Conservation (phyloP, 805 yeast genomes). For the Clavispora santaluciae region DNA sequence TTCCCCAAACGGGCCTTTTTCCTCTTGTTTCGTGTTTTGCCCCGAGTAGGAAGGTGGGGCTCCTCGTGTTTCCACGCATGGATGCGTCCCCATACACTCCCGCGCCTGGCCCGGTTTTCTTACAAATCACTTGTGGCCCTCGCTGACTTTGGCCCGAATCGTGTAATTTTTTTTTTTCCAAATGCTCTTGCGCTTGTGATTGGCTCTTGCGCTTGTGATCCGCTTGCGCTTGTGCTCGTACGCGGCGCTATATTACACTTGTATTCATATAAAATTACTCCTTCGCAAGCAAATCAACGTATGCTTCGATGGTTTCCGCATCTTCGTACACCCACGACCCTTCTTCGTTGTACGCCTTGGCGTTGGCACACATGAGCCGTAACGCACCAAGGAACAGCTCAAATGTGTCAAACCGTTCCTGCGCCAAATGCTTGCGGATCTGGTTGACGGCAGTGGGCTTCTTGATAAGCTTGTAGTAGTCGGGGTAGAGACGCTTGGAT, state of each 20-base stretch:
- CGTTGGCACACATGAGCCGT: conserved; percentile 64
- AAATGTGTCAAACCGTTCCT: conserved; percentile 30
- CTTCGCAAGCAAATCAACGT: conserved; percentile 4
- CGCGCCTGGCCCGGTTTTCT: no score
- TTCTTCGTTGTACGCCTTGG: conserved; percentile 42
- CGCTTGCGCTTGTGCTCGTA: background rate
- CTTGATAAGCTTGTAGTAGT: conserved; percentile 65
- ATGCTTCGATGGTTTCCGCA: conserved; percentile 43
- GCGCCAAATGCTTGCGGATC: conserved; percentile 46
- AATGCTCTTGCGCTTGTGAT: no score
- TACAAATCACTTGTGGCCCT: no score
- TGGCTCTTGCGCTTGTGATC: no score
- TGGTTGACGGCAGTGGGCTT: conserved; percentile 57
- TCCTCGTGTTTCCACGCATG: no score
- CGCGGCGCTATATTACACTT: background rate
- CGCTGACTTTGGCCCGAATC: no score
- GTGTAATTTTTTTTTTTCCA: no score
- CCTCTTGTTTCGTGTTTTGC: no score
- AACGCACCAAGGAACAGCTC: conserved; percentile 57
- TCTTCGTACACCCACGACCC: conserved; percentile 17
- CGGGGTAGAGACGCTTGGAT: conserved; percentile 71
- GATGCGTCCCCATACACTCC: no score
- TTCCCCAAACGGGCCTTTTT: no score
- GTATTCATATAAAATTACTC: background rate
- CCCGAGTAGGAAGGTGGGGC: no score